Percentiles rank a stretch among this genome's conserved stretches.
Evolutionary conservation across 768 basidiomycete species (phyloP).

Genomic region (Mycena filopes): DNA sequence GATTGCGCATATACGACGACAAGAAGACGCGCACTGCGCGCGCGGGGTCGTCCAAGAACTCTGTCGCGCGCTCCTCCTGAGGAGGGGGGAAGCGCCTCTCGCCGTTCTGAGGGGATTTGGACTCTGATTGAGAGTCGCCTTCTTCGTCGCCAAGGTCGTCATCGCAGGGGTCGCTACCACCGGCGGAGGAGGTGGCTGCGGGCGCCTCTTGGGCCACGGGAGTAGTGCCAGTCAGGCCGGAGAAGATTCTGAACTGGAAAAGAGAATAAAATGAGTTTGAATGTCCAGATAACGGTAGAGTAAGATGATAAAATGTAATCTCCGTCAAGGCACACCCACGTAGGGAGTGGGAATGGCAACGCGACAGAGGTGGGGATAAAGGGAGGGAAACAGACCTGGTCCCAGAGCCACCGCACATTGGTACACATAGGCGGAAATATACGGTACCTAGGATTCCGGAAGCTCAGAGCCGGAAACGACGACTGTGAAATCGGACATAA

Average conservation of each 20-base stretch:
- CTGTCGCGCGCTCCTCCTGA: slow-evolving; percentile 56
- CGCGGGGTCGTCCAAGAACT: slow-evolving; percentile 75
- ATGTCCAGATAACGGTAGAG: too few relatives aligned
- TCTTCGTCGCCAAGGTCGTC: slow-evolving; percentile 46
- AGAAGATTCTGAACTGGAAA: slow-evolving; percentile 67
- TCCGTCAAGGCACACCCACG: too few relatives aligned
- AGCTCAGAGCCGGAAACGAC: too few relatives aligned
- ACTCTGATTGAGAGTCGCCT: slow-evolving; percentile 15
- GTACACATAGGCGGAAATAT: too few relatives aligned
- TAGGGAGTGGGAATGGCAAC: too few relatives aligned
- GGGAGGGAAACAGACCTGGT: too few relatives aligned
- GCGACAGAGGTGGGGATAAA: too few relatives aligned
- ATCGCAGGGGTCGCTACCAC: slow-evolving; percentile 36
- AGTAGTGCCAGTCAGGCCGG: slow-evolving; percentile 65
- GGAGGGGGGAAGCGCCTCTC: too few relatives aligned
- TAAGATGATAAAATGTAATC: too few relatives aligned
- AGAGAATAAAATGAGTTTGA: neutral
- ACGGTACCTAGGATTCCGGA: too few relatives aligned
- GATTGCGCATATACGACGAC: slow-evolving; percentile 72
- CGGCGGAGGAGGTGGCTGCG: slow-evolving; percentile 39
- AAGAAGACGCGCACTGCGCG: slow-evolving; percentile 69
- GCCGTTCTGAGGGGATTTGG: slow-evolving; percentile 39
- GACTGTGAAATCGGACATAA: too few relatives aligned
- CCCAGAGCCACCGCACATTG: too few relatives aligned
- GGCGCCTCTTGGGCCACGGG: slow-evolving; percentile 53